These are phyloP conservation scores for Trichoderma gamsii DNA, from an alignment of 495 filamentous ascomycete genomes.

Conservation along the genomic window DNA sequence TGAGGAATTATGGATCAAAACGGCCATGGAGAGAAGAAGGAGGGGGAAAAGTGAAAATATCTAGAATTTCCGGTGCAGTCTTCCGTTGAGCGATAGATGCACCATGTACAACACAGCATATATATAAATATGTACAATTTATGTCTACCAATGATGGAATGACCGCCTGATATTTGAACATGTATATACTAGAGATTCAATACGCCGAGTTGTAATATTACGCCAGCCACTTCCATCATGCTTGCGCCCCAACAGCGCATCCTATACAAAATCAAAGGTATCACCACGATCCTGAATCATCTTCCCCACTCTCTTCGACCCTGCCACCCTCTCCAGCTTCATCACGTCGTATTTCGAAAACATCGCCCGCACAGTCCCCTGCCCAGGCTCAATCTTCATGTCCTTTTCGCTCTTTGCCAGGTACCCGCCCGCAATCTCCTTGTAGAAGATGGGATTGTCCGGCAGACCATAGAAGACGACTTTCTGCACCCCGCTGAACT, in stretches of 20 bases:
- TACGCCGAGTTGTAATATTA: neutral
- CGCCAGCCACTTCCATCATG: neutral
- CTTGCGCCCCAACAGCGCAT: neutral
- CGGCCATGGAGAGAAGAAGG: neutral
- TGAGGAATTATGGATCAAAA: neutral
- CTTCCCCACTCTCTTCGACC: constrained; percentile 67
- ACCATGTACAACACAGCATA: constrained; percentile 18
- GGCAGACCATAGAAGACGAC: constrained; percentile 83
- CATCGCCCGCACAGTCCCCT: constrained; percentile 57
- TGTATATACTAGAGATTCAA: neutral
- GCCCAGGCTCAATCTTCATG: constrained; percentile 41
- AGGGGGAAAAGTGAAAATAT: neutral
- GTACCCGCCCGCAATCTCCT: constrained; percentile 75
- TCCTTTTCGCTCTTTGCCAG: constrained; percentile 51
- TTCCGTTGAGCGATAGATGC: neutral
- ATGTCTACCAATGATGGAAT: neutral
- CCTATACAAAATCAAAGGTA: constrained; percentile 75
- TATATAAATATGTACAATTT: constrained; percentile 17
- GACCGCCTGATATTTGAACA: neutral
- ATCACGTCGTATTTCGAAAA: constrained; percentile 87
- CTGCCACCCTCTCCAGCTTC: constrained; percentile 84
- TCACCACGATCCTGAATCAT: constrained; percentile 73
- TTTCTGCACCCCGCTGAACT: constrained; percentile 68
- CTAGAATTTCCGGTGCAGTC: neutral
- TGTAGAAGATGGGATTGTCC: constrained; percentile 82